Evolutionary conservation across 1,284 basidiomycete genomes (phyloP).

Genomic region (Trichosporon faecale): DNA sequence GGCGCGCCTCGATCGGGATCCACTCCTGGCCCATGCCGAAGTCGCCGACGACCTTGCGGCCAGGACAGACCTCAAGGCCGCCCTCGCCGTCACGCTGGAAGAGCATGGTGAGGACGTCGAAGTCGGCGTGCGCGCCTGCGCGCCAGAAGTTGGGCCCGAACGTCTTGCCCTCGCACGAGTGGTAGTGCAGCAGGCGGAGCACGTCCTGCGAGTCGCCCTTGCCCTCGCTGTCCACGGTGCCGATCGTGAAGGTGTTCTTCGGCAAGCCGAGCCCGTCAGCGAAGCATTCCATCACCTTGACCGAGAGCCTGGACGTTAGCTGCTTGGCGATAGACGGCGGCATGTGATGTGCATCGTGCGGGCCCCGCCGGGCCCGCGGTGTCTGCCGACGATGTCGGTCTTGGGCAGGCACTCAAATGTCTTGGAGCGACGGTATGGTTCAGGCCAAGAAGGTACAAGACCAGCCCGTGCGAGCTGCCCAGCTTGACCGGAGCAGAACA

Average conservation of each 20-base stretch:
- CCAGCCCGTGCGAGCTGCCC: background rate
- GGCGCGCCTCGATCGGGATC: conserved; percentile 34
- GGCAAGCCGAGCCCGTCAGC: conserved; percentile 37
- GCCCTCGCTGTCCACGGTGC: conserved; percentile 30
- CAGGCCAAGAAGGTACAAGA: background rate
- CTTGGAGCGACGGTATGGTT: background rate
- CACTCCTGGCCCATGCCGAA: conserved; percentile 37
- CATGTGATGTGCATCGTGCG: background rate
- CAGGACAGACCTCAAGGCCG: conserved; percentile 40
- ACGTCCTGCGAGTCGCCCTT: conserved; percentile 35
- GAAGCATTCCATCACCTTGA: conserved; percentile 39
- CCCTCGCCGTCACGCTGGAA: conserved; percentile 41
- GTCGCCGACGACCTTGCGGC: conserved; percentile 38
- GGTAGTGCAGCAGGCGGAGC: conserved; percentile 36
- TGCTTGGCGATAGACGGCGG: background rate
- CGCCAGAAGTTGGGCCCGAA: conserved; percentile 41
- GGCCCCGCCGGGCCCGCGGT: background rate
- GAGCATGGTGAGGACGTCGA: conserved; percentile 28
- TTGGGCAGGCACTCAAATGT: background rate
- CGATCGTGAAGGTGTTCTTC: conserved; percentile 31
- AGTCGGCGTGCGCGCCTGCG: conserved; percentile 41
- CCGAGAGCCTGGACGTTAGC: conserved; percentile 28
- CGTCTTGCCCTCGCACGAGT: conserved; percentile 34
- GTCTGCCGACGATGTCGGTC: background rate
- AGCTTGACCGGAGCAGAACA: background rate